Percentiles rank a stretch among this genome's conserved stretches.
Evolutionary conservation across 495 filamentous ascomycete genomes (phyloP).

Genomic region (Neurospora sp.): DNA sequence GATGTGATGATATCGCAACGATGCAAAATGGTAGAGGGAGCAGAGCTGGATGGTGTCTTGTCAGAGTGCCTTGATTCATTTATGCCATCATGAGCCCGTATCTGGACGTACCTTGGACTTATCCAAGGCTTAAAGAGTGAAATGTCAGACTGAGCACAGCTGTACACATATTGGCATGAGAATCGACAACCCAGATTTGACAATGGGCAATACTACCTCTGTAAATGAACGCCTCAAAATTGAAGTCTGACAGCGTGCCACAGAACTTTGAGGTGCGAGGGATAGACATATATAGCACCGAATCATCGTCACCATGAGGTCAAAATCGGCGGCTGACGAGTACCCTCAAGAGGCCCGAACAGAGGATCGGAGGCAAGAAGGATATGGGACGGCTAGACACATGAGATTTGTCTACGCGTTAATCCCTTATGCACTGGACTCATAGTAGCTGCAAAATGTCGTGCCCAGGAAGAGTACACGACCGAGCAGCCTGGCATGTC

Average conservation of each 20-base stretch:
- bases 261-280: background rate
- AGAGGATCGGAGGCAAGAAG: background rate
- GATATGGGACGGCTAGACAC: background rate
- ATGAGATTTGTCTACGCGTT: background rate
- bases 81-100: background rate
- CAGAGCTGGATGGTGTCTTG: background rate
- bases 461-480: background rate
- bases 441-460: background rate
- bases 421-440: background rate
- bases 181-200: background rate
- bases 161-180: background rate
- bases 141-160: background rate
- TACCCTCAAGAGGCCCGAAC: background rate
- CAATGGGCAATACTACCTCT: constrained; percentile 27
- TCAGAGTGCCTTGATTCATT: background rate
- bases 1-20: background rate
- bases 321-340: too few relatives aligned
- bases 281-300: background rate
- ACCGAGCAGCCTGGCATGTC: background rate
- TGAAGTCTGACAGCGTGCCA: background rate
- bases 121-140: background rate
- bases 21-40: background rate
- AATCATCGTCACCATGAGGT: background rate
- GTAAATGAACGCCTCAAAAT: constrained; percentile 39
- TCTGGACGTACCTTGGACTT: background rate